Percentiles rank a stretch among this genome's conserved stretches.
phyloP scores from a whole-genome alignment of 108 stramenopile genomes.

The Skeletonema marinoi region DNA sequence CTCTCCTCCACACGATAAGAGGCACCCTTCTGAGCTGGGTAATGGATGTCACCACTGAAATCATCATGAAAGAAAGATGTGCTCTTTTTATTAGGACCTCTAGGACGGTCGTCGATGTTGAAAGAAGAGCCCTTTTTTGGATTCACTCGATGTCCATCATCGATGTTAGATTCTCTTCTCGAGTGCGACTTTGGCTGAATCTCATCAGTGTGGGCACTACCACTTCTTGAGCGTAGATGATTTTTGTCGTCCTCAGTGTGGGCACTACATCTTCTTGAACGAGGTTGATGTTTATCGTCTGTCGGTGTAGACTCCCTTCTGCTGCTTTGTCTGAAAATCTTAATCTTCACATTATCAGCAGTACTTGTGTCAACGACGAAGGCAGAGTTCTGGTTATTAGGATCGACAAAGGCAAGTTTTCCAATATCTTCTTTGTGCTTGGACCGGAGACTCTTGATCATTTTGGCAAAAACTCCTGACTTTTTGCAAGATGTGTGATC shows the following conservation, averaged over 20 bases:
- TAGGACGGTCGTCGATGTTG: not conserved
- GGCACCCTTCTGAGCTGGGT: not conserved
- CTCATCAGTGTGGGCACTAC: not conserved
- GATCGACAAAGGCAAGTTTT: slow-evolving; percentile 32
- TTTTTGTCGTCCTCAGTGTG: not conserved
- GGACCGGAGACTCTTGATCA: slow-evolving; percentile 25
- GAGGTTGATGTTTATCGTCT: not conserved
- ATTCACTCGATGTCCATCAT: not conserved
- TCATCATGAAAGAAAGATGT: not conserved
- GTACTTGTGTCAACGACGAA: slow-evolving; percentile 22
- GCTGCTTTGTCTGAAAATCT: not conserved
- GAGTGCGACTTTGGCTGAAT: not conserved
- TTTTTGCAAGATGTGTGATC: slow-evolving; percentile 7
- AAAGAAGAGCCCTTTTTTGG: not conserved
- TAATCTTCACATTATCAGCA: not conserved
- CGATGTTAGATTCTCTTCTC: not conserved
- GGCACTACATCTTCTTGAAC: not conserved
- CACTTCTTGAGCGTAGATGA: not conserved
- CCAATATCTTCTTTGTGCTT: slow-evolving; percentile 15
- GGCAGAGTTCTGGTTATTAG: slow-evolving; percentile 23
- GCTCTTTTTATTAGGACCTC: not conserved
- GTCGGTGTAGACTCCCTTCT: not conserved
- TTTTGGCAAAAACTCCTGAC: slow-evolving; percentile 30
- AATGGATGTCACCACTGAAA: not conserved
- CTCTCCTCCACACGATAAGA: not conserved